Evolutionary conservation across 176 grass and related monocot species (phyloP).

Genomic region (Panicum miliaceum): DNA sequence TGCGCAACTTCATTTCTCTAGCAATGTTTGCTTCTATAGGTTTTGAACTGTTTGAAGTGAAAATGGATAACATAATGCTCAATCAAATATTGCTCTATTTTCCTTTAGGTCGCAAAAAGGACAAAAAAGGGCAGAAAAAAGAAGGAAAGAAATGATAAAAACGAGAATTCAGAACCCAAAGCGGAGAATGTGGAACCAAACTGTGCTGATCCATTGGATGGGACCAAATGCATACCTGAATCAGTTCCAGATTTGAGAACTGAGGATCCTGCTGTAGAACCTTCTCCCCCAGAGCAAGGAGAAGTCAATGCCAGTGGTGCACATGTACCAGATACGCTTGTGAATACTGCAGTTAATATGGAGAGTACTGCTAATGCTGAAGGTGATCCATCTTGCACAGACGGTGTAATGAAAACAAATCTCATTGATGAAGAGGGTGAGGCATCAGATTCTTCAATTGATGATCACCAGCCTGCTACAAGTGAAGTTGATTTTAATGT

Average conservation of each 20-base stretch:
- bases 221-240: conserved; percentile 45
- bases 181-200: conserved; percentile 39
- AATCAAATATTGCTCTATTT: conserved; percentile 16
- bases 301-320: conserved; percentile 33
- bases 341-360: conserved; percentile 39
- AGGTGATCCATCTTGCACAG: conserved; percentile 42
- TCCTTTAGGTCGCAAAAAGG: conserved; percentile 85
- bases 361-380: conserved; percentile 36
- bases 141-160: conserved; percentile 55
- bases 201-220: conserved; percentile 39
- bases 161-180: conserved; percentile 33
- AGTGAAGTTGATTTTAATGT: conserved; percentile 96
- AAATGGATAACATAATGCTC: conserved; percentile 39
- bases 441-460: conserved; percentile 73
- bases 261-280: conserved; percentile 31
- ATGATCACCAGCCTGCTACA: conserved; percentile 72
- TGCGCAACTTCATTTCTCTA: conserved; percentile 21
- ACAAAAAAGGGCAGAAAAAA: conserved; percentile 77
- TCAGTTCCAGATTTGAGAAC: conserved; percentile 44
- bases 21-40: conserved; percentile 21
- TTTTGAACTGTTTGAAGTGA: conserved; percentile 25
- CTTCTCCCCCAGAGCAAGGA: conserved; percentile 32
- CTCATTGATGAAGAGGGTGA: conserved; percentile 53
- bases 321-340: conserved; percentile 50
- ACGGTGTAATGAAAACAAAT: conserved; percentile 45